Percentiles rank a stretch among this genome's conserved stretches.
phyloP scores from a whole-genome alignment of 352 stramenopile species.

The Pythium periplocum region DNA sequence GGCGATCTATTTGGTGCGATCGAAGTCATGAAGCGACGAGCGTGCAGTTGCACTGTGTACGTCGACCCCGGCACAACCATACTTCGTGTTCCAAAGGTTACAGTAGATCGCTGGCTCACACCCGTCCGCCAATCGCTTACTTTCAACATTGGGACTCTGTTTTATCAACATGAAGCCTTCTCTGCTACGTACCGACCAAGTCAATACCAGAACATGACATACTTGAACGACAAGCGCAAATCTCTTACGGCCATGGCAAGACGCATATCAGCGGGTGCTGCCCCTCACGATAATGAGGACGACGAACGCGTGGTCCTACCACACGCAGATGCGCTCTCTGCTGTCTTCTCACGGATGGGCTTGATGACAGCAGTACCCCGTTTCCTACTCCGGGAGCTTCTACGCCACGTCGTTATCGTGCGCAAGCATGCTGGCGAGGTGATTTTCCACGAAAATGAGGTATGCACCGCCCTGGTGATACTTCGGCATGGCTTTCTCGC shows the following conservation, averaged over 20 bases:
- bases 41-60: slow-evolving; percentile 9
- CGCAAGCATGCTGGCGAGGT: slow-evolving; percentile 39
- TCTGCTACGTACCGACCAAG: not conserved
- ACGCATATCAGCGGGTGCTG: slow-evolving; percentile 2
- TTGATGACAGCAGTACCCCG: slow-evolving; percentile 29
- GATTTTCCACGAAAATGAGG: slow-evolving; percentile 45
- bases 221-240: slow-evolving; percentile 14
- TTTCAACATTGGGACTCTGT: slow-evolving; percentile 32
- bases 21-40: not conserved
- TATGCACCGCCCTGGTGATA: slow-evolving; percentile 25
- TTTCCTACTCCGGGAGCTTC: slow-evolving; percentile 35
- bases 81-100: slow-evolving; percentile 23
- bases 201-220: not conserved
- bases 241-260: slow-evolving; percentile 12
- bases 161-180: slow-evolving; percentile 17
- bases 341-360: slow-evolving; percentile 13
- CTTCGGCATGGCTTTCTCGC: slow-evolving; percentile 50
- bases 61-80: slow-evolving; percentile 31
- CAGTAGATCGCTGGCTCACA: slow-evolving; percentile 42
- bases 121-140: slow-evolving; percentile 26
- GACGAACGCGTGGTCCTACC: no score
- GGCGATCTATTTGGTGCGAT: slow-evolving; percentile 16
- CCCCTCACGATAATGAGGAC: no score
- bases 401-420: slow-evolving; percentile 26
- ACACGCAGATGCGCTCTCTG: no score